Conservation (phyloP, 129 eudicot species). For the Mikania micrantha region DNA sequence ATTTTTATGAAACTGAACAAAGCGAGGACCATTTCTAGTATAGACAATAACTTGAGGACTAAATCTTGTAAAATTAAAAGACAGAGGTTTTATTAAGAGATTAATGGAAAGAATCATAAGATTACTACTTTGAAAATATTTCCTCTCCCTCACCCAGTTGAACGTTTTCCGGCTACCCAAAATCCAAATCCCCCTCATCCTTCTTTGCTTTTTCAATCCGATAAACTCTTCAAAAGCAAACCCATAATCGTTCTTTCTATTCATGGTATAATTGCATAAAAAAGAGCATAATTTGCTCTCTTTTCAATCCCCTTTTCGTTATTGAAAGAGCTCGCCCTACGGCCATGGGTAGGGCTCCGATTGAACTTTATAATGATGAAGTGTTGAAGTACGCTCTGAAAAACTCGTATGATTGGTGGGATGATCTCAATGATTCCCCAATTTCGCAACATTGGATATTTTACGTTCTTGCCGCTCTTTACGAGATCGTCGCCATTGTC, state of each 20-base stretch:
- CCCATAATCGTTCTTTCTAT: not conserved
- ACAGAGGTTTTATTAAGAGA: too few species aligned
- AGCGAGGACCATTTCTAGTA: too few species aligned
- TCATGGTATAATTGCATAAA: not conserved
- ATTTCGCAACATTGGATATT: slow-evolving; percentile 64
- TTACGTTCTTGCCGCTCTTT: slow-evolving; percentile 54
- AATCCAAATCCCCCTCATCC: slow-evolving; percentile 8
- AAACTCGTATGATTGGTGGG: slow-evolving; percentile 66
- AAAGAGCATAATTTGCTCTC: not conserved
- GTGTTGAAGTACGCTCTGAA: slow-evolving; percentile 33
- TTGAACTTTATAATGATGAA: slow-evolving; percentile 31
- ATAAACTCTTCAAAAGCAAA: not conserved
- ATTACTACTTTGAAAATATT: slow-evolving; percentile 7
- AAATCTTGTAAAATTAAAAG: too few species aligned
- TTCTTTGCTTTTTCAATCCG: not conserved
- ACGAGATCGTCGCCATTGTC: slow-evolving; percentile 57
- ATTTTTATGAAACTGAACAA: too few species aligned
- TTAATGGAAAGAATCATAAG: too few species aligned
- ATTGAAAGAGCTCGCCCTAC: slow-evolving; percentile 7
- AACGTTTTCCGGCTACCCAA: slow-evolving; percentile 25
- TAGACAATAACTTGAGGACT: too few species aligned
- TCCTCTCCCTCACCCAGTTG: slow-evolving; percentile 6
- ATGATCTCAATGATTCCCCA: slow-evolving; percentile 38
- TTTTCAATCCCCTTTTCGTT: not conserved
- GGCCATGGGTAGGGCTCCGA: slow-evolving; percentile 36